Evolutionary conservation across 1,284 basidiomycete genomes (phyloP), one percentile per base, ranked within the genome.

Genomic region (Heliocybe sulcata): DNA sequence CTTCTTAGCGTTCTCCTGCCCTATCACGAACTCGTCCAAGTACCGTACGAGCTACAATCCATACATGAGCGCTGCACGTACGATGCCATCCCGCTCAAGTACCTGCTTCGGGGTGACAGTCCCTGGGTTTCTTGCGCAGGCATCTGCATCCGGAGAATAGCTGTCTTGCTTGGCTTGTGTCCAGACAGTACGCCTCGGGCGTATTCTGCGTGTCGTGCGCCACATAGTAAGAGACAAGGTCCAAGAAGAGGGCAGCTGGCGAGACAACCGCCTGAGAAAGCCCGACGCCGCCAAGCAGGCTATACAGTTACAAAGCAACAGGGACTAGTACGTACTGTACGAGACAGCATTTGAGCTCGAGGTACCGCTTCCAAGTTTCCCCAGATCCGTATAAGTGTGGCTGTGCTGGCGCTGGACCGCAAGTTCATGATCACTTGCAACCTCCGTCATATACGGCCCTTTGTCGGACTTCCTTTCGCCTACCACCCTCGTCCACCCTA

Each of bases 1-100:
- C 67, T 94, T 93, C 79, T 98, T 98, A 2, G 95, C 94, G 58
- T 79, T 80, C 59, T 92, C 89, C 67, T 98, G 95, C 1, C 95
- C 94, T 12, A 98, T 81, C n/a, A 98, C 85, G 65, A 89, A 96
- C 64, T 91, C 83, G 61, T 93, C 87, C 27, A 97, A 79, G 68
- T 93, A 93, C 64, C 87, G 80, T n/a, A 87, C 87, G 35, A 97
- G 81, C 87, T 94, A 56, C 9, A 33, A 54, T 47, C 10, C 35
- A 31, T 54, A 35, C 4, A 35, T 26, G 23, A 51, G 22, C 35
- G 26, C 29, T 33, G 27, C 51, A 14, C 4, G 27, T 4, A n/a
- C 47, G 23, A 23, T 25, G 16, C 23, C 11, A 31, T 9, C 11
- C 47, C 11, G 50, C 16, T 20, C 12, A 42, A 26, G 55, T 62